Conservation (phyloP, 371 early-diverging fungal species). For the Apophysomyces elegans region DNA sequence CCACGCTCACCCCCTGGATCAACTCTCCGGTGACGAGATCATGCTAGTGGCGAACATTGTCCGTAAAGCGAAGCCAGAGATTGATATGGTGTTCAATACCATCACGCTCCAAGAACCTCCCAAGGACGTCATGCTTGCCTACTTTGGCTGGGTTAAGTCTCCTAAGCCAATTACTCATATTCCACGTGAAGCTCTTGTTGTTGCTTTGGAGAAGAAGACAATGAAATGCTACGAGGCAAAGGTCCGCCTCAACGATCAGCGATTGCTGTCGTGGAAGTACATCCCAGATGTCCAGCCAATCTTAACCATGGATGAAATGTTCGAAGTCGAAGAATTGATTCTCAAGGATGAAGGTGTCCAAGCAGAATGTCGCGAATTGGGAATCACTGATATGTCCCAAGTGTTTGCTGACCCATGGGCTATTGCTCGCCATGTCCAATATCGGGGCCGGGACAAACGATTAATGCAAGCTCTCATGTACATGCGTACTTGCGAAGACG, state of each 20-base stretch:
- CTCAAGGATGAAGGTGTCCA: constrained; percentile 41
- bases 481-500: constrained; percentile 56
- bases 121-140: constrained; percentile 49
- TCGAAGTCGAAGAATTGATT: constrained; percentile 51
- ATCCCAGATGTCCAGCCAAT: constrained; percentile 56
- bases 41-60: constrained; percentile 38
- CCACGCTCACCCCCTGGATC: constrained; percentile 48
- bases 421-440: constrained; percentile 49
- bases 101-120: constrained; percentile 55
- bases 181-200: constrained; percentile 52
- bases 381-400: constrained; percentile 52
- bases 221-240: constrained; percentile 49
- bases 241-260: constrained; percentile 35
- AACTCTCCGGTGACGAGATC: constrained; percentile 49
- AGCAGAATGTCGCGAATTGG: constrained; percentile 50
- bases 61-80: constrained; percentile 35
- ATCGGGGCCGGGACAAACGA: constrained; percentile 48
- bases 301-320: constrained; percentile 57
- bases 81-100: constrained; percentile 54
- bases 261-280: constrained; percentile 38
- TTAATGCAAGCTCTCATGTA: constrained; percentile 60
- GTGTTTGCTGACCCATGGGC: constrained; percentile 59
- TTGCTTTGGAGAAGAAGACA: constrained; percentile 41
- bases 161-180: constrained; percentile 37
- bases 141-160: constrained; percentile 49